These are phyloP conservation scores for Lactifluus rugatus DNA, from an alignment of 768 basidiomycete species.

Conservation along the genomic window DNA sequence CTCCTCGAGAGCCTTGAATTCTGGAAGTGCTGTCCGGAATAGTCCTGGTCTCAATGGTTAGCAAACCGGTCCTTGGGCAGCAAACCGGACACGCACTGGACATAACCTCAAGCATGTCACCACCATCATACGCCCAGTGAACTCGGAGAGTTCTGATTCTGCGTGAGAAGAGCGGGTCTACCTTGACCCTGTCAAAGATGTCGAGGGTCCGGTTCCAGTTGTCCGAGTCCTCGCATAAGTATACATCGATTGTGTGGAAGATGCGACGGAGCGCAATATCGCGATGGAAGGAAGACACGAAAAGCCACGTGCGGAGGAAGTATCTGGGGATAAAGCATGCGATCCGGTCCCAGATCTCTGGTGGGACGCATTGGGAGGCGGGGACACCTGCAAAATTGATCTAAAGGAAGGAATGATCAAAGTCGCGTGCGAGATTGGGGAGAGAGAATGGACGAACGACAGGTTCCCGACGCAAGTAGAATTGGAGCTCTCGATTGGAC, in stretches of 20 bases:
- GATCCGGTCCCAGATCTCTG: conserved; percentile 61
- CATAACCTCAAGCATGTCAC: conserved; percentile 57
- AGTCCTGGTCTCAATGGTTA: conserved; percentile 46
- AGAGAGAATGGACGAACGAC: conserved; percentile 29
- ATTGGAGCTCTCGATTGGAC: conserved; percentile 43
- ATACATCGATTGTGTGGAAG: conserved; percentile 58
- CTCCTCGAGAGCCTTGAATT: conserved; percentile 49
- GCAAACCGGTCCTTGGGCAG: conserved; percentile 48
- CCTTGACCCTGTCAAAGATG: conserved; percentile 57
- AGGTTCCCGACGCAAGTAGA: conserved; percentile 38
- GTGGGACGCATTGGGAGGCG: conserved; percentile 50
- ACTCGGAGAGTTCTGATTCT: conserved; percentile 49
- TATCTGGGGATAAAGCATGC: conserved; percentile 53
- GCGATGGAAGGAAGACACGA: conserved; percentile 51
- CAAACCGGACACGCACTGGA: conserved; percentile 42
- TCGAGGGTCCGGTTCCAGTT: conserved; percentile 52
- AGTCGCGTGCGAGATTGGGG: not conserved
- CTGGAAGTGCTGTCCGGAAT: conserved; percentile 52
- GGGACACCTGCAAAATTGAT: conserved; percentile 47
- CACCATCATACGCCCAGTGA: conserved; percentile 64
- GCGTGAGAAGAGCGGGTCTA: conserved; percentile 49
- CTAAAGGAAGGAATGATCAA: conserved; percentile 25
- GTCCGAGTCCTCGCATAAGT: conserved; percentile 57
- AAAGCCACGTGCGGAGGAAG: conserved; percentile 62
- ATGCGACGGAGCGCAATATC: conserved; percentile 55